phyloP scores from a whole-genome alignment of 2,329 filamentous ascomycete species.

The Aureobasidium sp. region DNA sequence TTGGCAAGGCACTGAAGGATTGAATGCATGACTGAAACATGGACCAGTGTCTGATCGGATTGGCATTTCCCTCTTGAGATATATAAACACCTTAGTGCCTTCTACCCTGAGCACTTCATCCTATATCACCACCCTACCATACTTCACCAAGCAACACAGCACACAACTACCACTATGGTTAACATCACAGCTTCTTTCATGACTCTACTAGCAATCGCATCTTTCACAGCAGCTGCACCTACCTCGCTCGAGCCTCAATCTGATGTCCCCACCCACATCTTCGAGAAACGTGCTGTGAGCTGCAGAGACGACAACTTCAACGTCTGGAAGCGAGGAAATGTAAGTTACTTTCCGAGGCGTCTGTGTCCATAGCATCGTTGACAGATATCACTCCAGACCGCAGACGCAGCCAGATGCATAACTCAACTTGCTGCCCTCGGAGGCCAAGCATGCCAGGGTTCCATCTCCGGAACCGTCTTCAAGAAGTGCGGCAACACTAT shows the following conservation, averaged over 20 bases:
- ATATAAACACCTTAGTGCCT: neutral
- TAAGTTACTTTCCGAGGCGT: neutral
- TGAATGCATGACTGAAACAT: neutral
- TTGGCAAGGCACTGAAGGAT: neutral
- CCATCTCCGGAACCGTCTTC: neutral
- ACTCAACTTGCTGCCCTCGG: neutral
- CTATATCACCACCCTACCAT: neutral
- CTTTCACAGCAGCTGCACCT: neutral
- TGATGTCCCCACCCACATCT: neutral
- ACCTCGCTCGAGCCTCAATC: neutral
- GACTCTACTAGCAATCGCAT: neutral
- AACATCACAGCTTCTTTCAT: constrained; percentile 4
- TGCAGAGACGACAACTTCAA: neutral
- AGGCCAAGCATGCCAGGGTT: neutral
- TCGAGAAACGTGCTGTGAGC: neutral
- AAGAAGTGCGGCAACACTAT: neutral
- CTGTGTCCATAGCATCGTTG: neutral
- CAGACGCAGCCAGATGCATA: neutral
- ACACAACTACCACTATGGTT: neutral
- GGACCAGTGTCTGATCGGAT: neutral
- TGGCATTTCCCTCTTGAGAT: neutral
- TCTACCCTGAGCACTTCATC: neutral
- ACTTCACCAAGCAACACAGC: neutral
- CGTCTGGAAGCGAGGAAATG: neutral
- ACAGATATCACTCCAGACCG: neutral